Percentiles rank a stretch among this genome's conserved stretches.
These are phyloP conservation scores for Kappamyces sp. DNA, from an alignment of 192 early-diverging fungal species.

Conservation along the genomic window DNA sequence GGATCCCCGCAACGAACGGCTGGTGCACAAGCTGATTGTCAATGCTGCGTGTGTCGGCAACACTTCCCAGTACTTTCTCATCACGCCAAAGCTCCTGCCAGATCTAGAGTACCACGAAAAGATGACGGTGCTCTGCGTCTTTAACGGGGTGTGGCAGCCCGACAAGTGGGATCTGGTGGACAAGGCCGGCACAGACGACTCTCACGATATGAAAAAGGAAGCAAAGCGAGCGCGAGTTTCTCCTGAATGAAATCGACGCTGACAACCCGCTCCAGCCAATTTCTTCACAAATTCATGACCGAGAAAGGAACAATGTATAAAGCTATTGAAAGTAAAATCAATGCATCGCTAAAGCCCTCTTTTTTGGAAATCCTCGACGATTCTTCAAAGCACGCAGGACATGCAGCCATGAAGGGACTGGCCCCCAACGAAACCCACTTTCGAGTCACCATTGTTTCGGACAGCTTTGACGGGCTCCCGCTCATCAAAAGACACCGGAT, in stretches of 20 bases:
- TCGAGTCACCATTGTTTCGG: constrained; percentile 64
- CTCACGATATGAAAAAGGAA: no score
- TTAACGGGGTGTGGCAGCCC: constrained; percentile 89
- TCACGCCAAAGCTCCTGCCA: constrained; percentile 97
- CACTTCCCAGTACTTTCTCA: constrained; percentile 88
- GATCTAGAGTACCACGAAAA: constrained; percentile 85
- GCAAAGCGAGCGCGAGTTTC: no score
- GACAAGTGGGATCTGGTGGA: constrained; percentile 14
- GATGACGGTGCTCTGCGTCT: constrained; percentile 90
- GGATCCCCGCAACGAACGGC: constrained; percentile 93
- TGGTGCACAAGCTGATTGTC: constrained; percentile 91
- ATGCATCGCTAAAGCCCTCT: constrained; percentile 46
- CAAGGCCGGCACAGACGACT: no score
- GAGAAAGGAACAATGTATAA: constrained; percentile 10
- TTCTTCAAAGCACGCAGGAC: constrained; percentile 69
- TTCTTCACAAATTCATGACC: constrained; percentile 8
- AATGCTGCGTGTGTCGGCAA: constrained; percentile 64
- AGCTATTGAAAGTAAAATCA: constrained; percentile 20
- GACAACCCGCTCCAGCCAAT: not conserved
- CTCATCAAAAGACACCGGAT: constrained; percentile 36
- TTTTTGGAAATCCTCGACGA: constrained; percentile 72
- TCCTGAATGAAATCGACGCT: not conserved
- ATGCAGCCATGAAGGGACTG: constrained; percentile 81
- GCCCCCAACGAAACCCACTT: constrained; percentile 79
- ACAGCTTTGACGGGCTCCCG: constrained; percentile 49